phyloP scores from a whole-genome alignment of 768 basidiomycete species.

The Pulveroboletus ravenelii region DNA sequence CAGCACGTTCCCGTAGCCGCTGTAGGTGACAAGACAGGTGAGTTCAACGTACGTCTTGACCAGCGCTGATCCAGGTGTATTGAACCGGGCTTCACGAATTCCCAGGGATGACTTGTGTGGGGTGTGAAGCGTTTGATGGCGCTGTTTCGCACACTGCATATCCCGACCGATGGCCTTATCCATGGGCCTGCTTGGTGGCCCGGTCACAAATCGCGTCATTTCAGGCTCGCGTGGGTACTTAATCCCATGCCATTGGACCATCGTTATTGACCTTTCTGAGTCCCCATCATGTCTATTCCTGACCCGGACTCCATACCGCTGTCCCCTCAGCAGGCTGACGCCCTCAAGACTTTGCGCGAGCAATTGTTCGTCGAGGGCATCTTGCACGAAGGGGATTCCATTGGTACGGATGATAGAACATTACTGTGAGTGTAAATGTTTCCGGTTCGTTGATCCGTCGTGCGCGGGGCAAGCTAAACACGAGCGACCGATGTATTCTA shows the following conservation, averaged over 20 bases:
- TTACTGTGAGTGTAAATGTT: slow-evolving; percentile 44
- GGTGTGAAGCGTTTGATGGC: not conserved
- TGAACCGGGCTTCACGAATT: not conserved
- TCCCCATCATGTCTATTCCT: slow-evolving; percentile 11
- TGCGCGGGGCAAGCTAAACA: slow-evolving; percentile 4
- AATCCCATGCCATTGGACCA: too few species aligned
- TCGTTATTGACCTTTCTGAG: not conserved
- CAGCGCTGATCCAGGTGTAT: not conserved
- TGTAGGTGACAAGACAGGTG: not conserved
- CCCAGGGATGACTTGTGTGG: not conserved
- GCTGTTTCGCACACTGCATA: not conserved
- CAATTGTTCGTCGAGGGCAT: slow-evolving; percentile 50
- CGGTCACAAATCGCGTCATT: slow-evolving; percentile 1
- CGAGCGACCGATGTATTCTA: slow-evolving; percentile 22
- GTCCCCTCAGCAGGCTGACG: slow-evolving; percentile 31
- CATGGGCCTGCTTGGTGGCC: not conserved
- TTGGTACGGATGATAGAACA: slow-evolving; percentile 58
- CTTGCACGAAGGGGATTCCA: slow-evolving; percentile 54
- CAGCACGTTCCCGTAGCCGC: not conserved
- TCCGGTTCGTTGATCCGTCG: not conserved
- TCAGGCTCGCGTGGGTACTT: not conserved
- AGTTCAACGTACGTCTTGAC: not conserved
- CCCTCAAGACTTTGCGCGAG: slow-evolving; percentile 47
- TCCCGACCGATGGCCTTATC: not conserved
- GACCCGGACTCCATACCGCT: slow-evolving; percentile 6